Base-by-base conservation (phyloP, 768 basidiomycete genomes). In the Auriscalpium orientale region DNA sequence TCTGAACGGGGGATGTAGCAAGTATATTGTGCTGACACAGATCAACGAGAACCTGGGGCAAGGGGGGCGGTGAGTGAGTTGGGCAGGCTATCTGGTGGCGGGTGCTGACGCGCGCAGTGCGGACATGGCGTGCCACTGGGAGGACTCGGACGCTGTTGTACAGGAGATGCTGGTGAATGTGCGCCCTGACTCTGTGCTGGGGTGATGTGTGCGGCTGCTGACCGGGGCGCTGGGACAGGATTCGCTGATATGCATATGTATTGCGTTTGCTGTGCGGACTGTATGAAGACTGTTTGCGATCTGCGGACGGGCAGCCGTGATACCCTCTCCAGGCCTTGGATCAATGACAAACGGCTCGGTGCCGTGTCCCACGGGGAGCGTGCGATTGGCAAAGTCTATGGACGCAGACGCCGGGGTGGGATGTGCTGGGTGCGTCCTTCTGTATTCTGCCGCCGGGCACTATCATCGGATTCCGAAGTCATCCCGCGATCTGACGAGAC, bases 41-140 rank as follows among this genome's bases (percentile, higher is more conserved):
- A 83, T 91, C 58, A 87, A 82, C 67, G 89, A 91, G 74, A 92
- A 92, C 63, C 75, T 81, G 56, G 87, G 88, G 4, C 90, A 93
- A 69, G 91, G 89, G 55, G 89, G 88, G 66, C 82, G 88, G 89
- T 91, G 65, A 68, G 84, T 70, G 34, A 49, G 47, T 58, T 36
- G 33, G 28, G 28, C 28, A 28, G 51, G 38, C 53, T 44, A 60
- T 43, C 4, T 15, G 1, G 13, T 16, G 50, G 20, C 22, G 36
- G 46, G 9, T 43, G 49, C 46, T 55, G 20, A 18, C 57, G 50
- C 38, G 54, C 55, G 38, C 60, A 91, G 90, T 62, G 88, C 86
- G 48, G 88, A 89, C 68, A 81, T 93, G 72, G 80, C 79, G 49
- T 90, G 87, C 59, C 91, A 93, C 65, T 93, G 90, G 90, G 90